phyloP scores from a whole-genome alignment of 192 early-diverging fungal species.

The Jimgerdemannia lactiflua region DNA sequence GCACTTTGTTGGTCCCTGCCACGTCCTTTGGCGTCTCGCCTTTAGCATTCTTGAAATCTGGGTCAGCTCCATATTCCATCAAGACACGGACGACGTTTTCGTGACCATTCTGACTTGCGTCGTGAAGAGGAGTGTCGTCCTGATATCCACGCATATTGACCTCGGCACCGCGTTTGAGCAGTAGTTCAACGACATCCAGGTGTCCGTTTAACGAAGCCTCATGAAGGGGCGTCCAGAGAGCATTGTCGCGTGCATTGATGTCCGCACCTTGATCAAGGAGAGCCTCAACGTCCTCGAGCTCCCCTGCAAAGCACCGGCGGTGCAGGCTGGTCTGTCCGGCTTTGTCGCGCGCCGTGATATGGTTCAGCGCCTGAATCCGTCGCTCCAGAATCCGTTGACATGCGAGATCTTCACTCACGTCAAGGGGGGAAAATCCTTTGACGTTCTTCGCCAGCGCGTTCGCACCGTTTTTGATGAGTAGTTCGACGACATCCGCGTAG shows the following conservation, averaged over 20 bases:
- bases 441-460: conserved; percentile 52
- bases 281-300: conserved; percentile 37
- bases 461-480: conserved; percentile 50
- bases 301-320: conserved; percentile 44
- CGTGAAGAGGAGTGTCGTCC: conserved; percentile 61
- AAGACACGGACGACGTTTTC: conserved; percentile 38
- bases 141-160: conserved; percentile 56
- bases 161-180: conserved; percentile 57
- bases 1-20: conserved; percentile 9
- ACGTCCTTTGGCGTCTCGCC: conserved; percentile 56
- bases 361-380: conserved; percentile 32
- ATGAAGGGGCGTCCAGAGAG: conserved; percentile 60
- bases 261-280: conserved; percentile 64
- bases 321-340: conserved; percentile 52
- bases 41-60: conserved; percentile 42
- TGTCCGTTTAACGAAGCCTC: conserved; percentile 50
- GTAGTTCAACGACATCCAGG: conserved; percentile 33
- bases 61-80: conserved; percentile 46
- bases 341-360: conserved; percentile 31
- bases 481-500: conserved; percentile 40
- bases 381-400: conserved; percentile 35
- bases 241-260: conserved; percentile 63
- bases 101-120: conserved; percentile 60
- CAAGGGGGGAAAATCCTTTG: conserved; percentile 37
- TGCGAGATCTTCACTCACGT: conserved; percentile 42